phyloP scores from a whole-genome alignment of 345 rosid genomes.

The Clarkia xantiana region DNA sequence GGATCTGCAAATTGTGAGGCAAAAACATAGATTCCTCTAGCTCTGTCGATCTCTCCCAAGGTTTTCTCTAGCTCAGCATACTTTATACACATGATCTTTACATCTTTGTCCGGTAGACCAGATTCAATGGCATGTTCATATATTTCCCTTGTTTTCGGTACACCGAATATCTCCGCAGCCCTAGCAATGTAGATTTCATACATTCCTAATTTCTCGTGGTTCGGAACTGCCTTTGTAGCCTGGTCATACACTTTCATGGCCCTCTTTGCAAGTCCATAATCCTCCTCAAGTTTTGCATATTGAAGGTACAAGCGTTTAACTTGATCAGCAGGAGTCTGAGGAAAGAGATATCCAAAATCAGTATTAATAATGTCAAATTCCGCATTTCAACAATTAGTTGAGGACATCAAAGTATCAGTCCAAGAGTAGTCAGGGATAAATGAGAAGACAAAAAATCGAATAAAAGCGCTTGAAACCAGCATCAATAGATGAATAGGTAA shows the following conservation, averaged over 20 bases:
- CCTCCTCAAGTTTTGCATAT: slow-evolving; percentile 94
- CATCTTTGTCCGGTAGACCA: slow-evolving; percentile 93
- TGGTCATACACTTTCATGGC: slow-evolving; percentile 95
- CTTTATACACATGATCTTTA: slow-evolving; percentile 76
- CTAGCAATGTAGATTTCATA: slow-evolving; percentile 86
- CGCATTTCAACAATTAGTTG: no score
- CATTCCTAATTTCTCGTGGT: slow-evolving; percentile 72
- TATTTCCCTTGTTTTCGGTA: slow-evolving; percentile 86
- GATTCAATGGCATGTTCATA: slow-evolving; percentile 93
- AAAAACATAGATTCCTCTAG: slow-evolving; percentile 59
- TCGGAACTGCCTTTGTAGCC: slow-evolving; percentile 85
- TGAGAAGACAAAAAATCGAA: background rate
- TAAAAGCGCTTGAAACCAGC: background rate
- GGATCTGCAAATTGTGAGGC: slow-evolving; percentile 96
- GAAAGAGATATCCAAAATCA: slow-evolving; percentile 9
- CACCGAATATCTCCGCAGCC: slow-evolving; percentile 91
- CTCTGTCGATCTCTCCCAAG: slow-evolving; percentile 88
- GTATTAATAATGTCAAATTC: background rate
- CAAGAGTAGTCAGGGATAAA: background rate
- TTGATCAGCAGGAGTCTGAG: slow-evolving; percentile 80
- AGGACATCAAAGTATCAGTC: no score
- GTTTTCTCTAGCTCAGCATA: slow-evolving; percentile 89
- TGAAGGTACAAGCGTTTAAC: slow-evolving; percentile 85
- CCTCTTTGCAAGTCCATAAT: slow-evolving; percentile 85
- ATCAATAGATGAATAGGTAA: background rate